Base-by-base conservation (phyloP, 768 basidiomycete genomes). In the Leccinum rimulosum region DNA sequence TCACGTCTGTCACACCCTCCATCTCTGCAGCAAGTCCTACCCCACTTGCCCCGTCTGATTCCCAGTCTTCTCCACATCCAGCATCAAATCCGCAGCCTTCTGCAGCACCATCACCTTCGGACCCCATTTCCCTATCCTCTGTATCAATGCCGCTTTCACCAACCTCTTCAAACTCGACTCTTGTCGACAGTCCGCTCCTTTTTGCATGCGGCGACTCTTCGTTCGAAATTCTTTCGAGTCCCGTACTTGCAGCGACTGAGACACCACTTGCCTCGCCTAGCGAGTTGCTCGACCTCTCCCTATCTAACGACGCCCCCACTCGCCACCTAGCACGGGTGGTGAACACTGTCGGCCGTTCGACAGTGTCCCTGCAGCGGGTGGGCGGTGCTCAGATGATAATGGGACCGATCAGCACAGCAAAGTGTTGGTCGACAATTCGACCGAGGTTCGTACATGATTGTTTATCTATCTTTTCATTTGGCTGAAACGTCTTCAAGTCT, bases 301-400 rank as follows among this genome's bases (percentile, higher is more conserved):
- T 66, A 72, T 69, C 64, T 52, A 65, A 62, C 50, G 57, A 73
- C 72, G 80, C 87, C 72, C 76, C 89, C 86, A 89, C 92, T 94
- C 86, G 92, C 92, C 92, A 94, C 87, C 88, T 89, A 88, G 92
- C 92, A 94, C 92, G 92, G 92, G 88, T 94, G 92, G 92, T 84
- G 92, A 86, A 82, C 85, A 82, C 82, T 79, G 81, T 67, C 64
- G 73, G 64, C 62, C 65, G 71, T 75, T 70, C 81, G 68, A 76
- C 81, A 80, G 80, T 84, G 87, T 80, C 92, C 92, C 89, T 87
- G 92, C 92, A 94, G 92, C 92, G 91, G 92, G 91, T 90, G 89
- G 87, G 77, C 76, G 58, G 73, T 69, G 70, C 56, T 66, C 70
- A 68, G 65, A 66, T 71, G 68, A 60, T 70, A 61, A 73, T 58